Base-by-base conservation (phyloP, 176 grass and related monocot genomes). In the Themeda triandra region DNA sequence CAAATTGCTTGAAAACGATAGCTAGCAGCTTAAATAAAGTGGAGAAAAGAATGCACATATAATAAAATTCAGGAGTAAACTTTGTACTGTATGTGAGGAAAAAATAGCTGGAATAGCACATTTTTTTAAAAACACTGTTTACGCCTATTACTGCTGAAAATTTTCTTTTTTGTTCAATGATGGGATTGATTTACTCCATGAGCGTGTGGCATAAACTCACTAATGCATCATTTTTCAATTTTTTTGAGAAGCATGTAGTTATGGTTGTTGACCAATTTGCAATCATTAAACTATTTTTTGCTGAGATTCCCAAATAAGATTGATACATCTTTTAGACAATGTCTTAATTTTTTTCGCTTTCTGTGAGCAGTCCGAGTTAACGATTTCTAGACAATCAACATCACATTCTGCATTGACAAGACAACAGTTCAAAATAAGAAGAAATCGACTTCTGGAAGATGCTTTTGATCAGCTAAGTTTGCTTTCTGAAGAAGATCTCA, bases 361-460 rank as follows among this genome's bases (percentile, higher is more conserved):
- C 28, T 92, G 28, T 63, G 29, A 85, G 41, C 73, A 99, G 96
- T 91, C 88, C 74, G 87, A 96, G 63, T 87, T 99, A 84, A 42
- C 69, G 24, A 85, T 87, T 87, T 96, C 90, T 82, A 96, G 89
- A 89, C 93, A 94, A 86, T 89, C 77, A 6, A 80, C 41, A 1
- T 87, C 90, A 15, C 96, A 96, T 90, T 87, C 87, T 74, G 81
- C 86, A 40, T 81, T 94, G 63, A 82, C 89, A 64, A 94, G 93
- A 77, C 86, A 94, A 14, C 84, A 89, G 62, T 89, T 99, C 75
- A 99, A 91, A 90, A 99, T 99, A 94, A 92, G 91, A 87, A 99
- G 96, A 92, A 91, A 82, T 62, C 87, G 93, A 46, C 92, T 99
- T 87, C 75, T 99, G n/a, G 96, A 99, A 92, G 96, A 99, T 81